These are phyloP conservation scores for Penicilliopsis zonata DNA, from an alignment of 495 filamentous ascomycete genomes.

Conservation along the genomic window DNA sequence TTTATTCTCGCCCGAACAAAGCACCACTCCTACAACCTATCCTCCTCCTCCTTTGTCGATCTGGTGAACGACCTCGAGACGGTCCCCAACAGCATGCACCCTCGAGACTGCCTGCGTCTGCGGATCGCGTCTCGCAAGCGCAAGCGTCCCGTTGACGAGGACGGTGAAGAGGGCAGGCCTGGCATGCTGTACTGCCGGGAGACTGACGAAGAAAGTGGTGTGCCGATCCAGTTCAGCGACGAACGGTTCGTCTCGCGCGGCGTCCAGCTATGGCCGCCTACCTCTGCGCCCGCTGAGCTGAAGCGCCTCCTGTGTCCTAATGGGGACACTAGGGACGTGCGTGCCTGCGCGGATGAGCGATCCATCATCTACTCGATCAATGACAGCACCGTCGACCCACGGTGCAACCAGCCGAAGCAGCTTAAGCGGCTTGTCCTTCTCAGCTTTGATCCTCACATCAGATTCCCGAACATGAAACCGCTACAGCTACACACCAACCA, in stretches of 20 bases:
- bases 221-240: conserved; percentile 20
- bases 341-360: conserved; percentile 48
- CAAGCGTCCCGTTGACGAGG: conserved; percentile 24
- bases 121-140: conserved; percentile 36
- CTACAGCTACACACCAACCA: too few species aligned
- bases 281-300: conserved; percentile 33
- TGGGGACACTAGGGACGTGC: conserved; percentile 30
- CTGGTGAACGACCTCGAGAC: conserved; percentile 46
- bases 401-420: too few species aligned
- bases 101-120: conserved; percentile 37
- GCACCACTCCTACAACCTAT: conserved; percentile 46
- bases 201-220: conserved; percentile 7
- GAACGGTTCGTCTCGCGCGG: conserved; percentile 37
- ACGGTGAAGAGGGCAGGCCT: conserved; percentile 19
- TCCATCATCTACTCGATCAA: conserved; percentile 44
- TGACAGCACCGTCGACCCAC: conserved; percentile 26
- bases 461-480: not conserved
- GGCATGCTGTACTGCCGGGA: conserved; percentile 24
- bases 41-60: conserved; percentile 50
- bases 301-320: conserved; percentile 46
- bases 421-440: conserved; percentile 45
- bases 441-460: conserved; percentile 45
- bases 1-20: conserved; percentile 47
- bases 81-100: conserved; percentile 12
- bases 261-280: conserved; percentile 48